These are phyloP conservation scores for Ichthyophonus hoferi DNA, from an alignment of 208 protist species.

Conservation along the genomic window DNA sequence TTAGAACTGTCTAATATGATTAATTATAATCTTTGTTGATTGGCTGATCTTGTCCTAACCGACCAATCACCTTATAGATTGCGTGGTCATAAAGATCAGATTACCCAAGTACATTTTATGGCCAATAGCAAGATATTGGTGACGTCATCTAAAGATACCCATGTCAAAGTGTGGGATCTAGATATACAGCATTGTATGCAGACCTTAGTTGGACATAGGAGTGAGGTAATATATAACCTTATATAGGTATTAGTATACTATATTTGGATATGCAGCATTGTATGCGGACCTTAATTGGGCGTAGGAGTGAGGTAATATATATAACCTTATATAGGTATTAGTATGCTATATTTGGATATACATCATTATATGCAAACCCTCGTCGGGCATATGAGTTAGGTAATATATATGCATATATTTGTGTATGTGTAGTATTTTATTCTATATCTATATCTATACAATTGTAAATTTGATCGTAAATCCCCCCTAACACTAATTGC, in stretches of 20 bases:
- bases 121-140: neutral
- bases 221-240: too few relatives aligned
- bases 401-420: too few relatives aligned
- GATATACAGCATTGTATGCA: conserved; percentile 72
- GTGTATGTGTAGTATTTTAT: too few relatives aligned
- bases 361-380: conserved; percentile 74
- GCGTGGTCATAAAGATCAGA: conserved; percentile 65
- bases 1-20: too few relatives aligned
- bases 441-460: too few relatives aligned
- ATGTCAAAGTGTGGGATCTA: conserved; percentile 74
- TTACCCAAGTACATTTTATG: conserved; percentile 53
- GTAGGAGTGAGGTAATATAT: conserved; percentile 65
- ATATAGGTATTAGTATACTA: too few relatives aligned
- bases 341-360: conserved; percentile 66
- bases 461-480: too few relatives aligned
- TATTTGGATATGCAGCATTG: conserved; percentile 71
- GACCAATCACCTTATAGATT: conserved; percentile 45
- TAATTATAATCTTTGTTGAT: too few relatives aligned
- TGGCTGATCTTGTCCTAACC: too few relatives aligned
- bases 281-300: conserved; percentile 68
- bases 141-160: conserved; percentile 58
- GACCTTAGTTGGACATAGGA: conserved; percentile 63
- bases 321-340: too few relatives aligned
- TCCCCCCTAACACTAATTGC: too few relatives aligned
- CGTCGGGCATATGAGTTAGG: conserved; percentile 60